A percentile compares a stretch with the other conserved stretches of the same genome.
These are phyloP conservation scores for Sclerospora graminicola DNA, from an alignment of 352 stramenopile species.

Conservation along the genomic window DNA sequence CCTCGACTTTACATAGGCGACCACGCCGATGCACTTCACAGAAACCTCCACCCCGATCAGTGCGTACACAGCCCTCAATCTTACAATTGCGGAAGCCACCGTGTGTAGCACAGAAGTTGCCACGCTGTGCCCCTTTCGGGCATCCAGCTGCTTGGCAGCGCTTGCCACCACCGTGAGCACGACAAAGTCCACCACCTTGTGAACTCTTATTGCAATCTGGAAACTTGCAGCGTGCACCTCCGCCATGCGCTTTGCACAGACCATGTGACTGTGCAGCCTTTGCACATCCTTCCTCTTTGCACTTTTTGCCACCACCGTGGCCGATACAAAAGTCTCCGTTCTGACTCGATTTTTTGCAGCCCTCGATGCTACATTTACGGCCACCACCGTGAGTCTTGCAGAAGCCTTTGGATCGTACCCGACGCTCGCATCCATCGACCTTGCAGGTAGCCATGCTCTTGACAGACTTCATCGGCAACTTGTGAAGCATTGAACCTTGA, in stretches of 20 bases:
- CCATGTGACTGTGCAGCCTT: conserved; percentile 82
- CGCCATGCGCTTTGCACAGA: conserved; percentile 77
- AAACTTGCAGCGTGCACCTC: conserved; percentile 76
- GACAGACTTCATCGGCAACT: conserved; percentile 26
- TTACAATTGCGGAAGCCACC: conserved; percentile 83
- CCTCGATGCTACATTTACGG: conserved; percentile 75
- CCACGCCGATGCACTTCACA: conserved; percentile 79
- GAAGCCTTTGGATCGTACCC: conserved; percentile 71
- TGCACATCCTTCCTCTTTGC: conserved; percentile 67
- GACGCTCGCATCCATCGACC: conserved; percentile 41
- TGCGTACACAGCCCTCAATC: conserved; percentile 73
- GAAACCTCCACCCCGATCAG: conserved; percentile 72
- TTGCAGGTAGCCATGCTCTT: conserved; percentile 62
- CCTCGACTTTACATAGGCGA: conserved; percentile 72
- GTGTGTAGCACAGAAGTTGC: conserved; percentile 80
- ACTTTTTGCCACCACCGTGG: conserved; percentile 82
- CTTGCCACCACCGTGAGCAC: conserved; percentile 71
- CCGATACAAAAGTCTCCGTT: conserved; percentile 84
- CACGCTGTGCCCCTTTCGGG: conserved; percentile 70
- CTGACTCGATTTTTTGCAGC: conserved; percentile 81
- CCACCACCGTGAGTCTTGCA: conserved; percentile 81
- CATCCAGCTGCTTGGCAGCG: conserved; percentile 62
- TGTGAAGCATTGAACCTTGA: conserved; percentile 22
- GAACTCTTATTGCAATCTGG: conserved; percentile 76
- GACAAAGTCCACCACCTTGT: conserved; percentile 66